Evolutionary conservation across 140 eudicot genomes (phyloP).

Genomic region (Senecio squalidus): DNA sequence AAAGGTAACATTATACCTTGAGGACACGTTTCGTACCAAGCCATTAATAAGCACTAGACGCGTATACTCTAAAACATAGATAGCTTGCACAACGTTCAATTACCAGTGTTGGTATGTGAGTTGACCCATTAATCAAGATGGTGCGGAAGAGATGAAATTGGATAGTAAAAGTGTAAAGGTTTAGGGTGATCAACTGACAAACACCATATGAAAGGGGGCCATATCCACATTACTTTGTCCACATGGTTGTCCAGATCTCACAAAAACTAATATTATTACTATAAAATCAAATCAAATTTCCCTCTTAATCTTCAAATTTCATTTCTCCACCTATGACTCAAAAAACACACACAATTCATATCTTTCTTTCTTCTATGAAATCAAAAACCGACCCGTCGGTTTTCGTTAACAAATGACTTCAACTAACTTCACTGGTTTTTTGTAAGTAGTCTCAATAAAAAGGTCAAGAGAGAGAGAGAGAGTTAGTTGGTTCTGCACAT

Average conservation of each 20-base stretch:
- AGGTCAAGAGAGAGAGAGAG: neutral
- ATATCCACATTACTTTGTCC: conserved; percentile 60
- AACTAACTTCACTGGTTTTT: neutral
- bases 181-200: conserved; percentile 47
- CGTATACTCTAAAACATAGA: neutral
- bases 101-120: too few species aligned
- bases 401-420: neutral
- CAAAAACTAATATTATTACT: conserved; percentile 26
- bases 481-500: conserved; percentile 19
- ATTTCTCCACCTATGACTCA: conserved; percentile 31
- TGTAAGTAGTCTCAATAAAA: neutral
- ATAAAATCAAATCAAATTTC: conserved; percentile 12
- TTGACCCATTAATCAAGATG: too few species aligned
- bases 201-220: conserved; percentile 69
- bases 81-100: neutral
- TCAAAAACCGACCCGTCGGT: neutral
- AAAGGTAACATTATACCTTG: neutral
- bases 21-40: neutral
- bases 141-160: too few species aligned
- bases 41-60: neutral
- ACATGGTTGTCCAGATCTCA: conserved; percentile 41
- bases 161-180: conserved; percentile 14
- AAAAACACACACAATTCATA: conserved; percentile 3
- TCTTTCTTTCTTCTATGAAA: conserved; percentile 15
- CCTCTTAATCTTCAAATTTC: conserved; percentile 29